A percentile compares a stretch with the other conserved stretches of the same genome.
These are phyloP conservation scores for Delitschia confertaspora DNA, from an alignment of 495 filamentous ascomycete genomes.

Conservation along the genomic window DNA sequence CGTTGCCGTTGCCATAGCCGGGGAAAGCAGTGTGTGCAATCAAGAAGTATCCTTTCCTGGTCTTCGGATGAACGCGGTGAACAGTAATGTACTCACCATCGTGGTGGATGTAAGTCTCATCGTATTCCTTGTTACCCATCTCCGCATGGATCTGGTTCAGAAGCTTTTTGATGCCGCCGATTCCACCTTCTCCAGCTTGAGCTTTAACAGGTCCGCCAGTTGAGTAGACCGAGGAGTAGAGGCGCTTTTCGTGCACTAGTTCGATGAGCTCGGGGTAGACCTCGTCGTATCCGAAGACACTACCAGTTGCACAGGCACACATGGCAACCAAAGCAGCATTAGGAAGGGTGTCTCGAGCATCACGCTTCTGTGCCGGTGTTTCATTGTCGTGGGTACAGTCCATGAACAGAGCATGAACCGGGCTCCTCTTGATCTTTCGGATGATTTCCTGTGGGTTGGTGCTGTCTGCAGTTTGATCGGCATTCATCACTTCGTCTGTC, in stretches of 20 bases:
- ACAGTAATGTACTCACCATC: constrained; percentile 93
- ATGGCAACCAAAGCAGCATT: constrained; percentile 91
- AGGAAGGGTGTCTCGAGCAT: constrained; percentile 89
- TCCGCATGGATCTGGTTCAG: constrained; percentile 84
- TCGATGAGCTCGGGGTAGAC: constrained; percentile 87
- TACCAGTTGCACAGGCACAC: constrained; percentile 88
- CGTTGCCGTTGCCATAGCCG: constrained; percentile 72
- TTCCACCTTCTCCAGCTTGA: constrained; percentile 63
- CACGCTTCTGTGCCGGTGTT: constrained; percentile 87
- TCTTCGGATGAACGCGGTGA: constrained; percentile 84
- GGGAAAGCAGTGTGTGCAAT: constrained; percentile 94
- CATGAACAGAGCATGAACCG: constrained; percentile 93
- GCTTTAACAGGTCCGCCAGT: constrained; percentile 53
- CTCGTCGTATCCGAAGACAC: constrained; percentile 98
- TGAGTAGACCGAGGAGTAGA: constrained; percentile 62
- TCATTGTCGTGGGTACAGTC: constrained; percentile 99
- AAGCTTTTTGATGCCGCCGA: constrained; percentile 80
- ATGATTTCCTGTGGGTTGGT: constrained; percentile 48
- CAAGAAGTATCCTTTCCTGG: constrained; percentile 84
- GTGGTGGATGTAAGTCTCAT: constrained; percentile 94
- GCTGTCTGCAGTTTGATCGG: constrained; percentile 32
- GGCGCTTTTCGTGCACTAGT: constrained; percentile 75
- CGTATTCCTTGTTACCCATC: constrained; percentile 90
- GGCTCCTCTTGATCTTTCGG: constrained; percentile 64
- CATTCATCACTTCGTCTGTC: constrained; percentile 48